Evolutionary conservation across 2,329 filamentous ascomycete species (phyloP), one percentile per base, ranked within the genome.

Genomic region (Knufia fluminis): DNA sequence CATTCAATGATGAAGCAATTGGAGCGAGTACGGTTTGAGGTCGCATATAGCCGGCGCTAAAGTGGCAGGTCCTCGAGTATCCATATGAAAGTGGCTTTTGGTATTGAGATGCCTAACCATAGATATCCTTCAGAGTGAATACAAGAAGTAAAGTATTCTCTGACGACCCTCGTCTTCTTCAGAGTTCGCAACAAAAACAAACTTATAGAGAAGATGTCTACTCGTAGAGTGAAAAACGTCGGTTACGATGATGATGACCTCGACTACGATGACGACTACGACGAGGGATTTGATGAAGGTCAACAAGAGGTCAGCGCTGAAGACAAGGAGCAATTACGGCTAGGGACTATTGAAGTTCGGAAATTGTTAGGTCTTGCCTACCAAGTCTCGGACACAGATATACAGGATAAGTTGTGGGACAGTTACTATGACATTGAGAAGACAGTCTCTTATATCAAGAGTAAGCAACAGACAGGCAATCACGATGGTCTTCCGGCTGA

Each of bases 391-490:
- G 78, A 83, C 52, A 71, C 73, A 32, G 84, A 95, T 62, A 91
- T 96, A 54, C 81, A 94, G 64, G 91, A 97, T 53, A 79, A 90
- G 0, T 68, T 98, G 14, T 97, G 89, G 88, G 81, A 98, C 67
- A 96, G 96, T 67, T 97, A 91, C 66, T 97, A 90, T 64, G 90
- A 98, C 60, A 75, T 95, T 24, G 84, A 82, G 50, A 95, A 95
- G 67, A 81, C 87, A 1, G 83, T 94, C 32, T 75, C 78, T 50
- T 96, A 94, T 62, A 68, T 98, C 51, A 78, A 81, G 54, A 85
- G 82, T 74, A 82, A 58, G 66, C 54, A 23, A 51, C 19, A 24
- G n/a, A 2, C 20, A 8, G 19, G 24, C 23, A 47, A n/a, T 32
- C 12, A 17, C 3, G 38, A 20, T 16, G 20, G 10, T 9, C 33